Evolutionary conservation across 2,329 filamentous ascomycete species (phyloP).

Genomic region (Bretziella fagacearum): DNA sequence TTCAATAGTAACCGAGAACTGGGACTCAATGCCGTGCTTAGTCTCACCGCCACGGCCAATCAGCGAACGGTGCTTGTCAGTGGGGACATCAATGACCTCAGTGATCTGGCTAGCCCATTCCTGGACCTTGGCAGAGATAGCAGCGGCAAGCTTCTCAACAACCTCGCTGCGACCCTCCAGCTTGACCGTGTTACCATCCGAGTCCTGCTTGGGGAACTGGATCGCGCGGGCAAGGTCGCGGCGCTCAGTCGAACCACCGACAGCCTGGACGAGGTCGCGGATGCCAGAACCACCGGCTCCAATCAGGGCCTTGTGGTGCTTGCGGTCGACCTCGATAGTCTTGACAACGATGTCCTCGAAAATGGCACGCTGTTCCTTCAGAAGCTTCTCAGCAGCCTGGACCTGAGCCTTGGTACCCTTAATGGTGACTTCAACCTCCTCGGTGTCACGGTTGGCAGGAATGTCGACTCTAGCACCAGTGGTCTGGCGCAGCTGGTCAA

Average conservation of each 20-base stretch:
- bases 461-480: slow-evolving; percentile 88
- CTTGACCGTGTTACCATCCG: slow-evolving; percentile 66
- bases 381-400: slow-evolving; percentile 73
- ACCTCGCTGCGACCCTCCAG: slow-evolving; percentile 71
- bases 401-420: slow-evolving; percentile 88
- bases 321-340: slow-evolving; percentile 82
- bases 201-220: slow-evolving; percentile 82
- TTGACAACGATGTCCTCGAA: slow-evolving; percentile 82
- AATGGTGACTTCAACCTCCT: slow-evolving; percentile 70
- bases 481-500: slow-evolving; percentile 72
- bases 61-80: slow-evolving; percentile 75
- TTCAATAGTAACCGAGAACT: slow-evolving; percentile 76
- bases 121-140: slow-evolving; percentile 67
- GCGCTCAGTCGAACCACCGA: slow-evolving; percentile 77
- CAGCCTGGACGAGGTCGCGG: slow-evolving; percentile 67
- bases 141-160: slow-evolving; percentile 73
- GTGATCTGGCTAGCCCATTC: slow-evolving; percentile 71
- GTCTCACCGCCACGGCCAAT: slow-evolving; percentile 86
- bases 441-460: slow-evolving; percentile 58
- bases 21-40: slow-evolving; percentile 67
- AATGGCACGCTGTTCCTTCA: slow-evolving; percentile 69
- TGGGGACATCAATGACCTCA: slow-evolving; percentile 63
- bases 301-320: slow-evolving; percentile 80
- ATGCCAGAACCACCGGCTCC: slow-evolving; percentile 74
- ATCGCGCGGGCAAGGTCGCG: slow-evolving; percentile 75